Conservation (phyloP, 2,329 filamentous ascomycete species). For the Diatrype stigma region DNA sequence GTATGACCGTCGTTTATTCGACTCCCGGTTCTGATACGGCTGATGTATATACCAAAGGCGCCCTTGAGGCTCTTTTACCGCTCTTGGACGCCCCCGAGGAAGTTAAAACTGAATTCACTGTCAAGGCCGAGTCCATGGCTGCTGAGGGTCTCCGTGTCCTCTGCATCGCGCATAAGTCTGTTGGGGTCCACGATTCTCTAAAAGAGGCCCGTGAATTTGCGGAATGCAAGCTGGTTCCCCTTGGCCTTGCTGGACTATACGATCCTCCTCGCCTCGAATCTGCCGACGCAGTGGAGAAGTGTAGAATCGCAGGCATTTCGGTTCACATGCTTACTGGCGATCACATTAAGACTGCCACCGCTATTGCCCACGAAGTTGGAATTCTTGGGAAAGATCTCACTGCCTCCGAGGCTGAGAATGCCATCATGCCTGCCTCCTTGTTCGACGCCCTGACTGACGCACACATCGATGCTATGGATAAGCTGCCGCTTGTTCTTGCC, state of each 20-base stretch:
- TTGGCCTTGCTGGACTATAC: conserved; percentile 69
- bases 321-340: conserved; percentile 70
- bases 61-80: conserved; percentile 53
- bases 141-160: conserved; percentile 64
- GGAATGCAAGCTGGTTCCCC: conserved; percentile 56
- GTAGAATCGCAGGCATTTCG: conserved; percentile 57
- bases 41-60: conserved; percentile 54
- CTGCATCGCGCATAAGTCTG: conserved; percentile 54
- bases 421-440: conserved; percentile 58
- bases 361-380: conserved; percentile 62
- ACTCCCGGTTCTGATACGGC: conserved; percentile 29
- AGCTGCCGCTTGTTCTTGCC: conserved; percentile 63
- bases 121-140: conserved; percentile 53
- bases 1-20: conserved; percentile 67
- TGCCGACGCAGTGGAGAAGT: conserved; percentile 54
- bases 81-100: conserved; percentile 45
- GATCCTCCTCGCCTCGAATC: conserved; percentile 69
- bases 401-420: conserved; percentile 34
- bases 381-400: conserved; percentile 43
- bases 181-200: conserved; percentile 31
- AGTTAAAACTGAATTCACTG: conserved; percentile 41
- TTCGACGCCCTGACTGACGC: conserved; percentile 60
- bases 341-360: conserved; percentile 62
- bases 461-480: conserved; percentile 57
- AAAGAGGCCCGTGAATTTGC: conserved; percentile 47